Percentiles rank a stretch among this genome's conserved stretches.
phyloP scores from a whole-genome alignment of 202 grass and related monocot species.

The Bolboschoenoplectus hybrid region DNA sequence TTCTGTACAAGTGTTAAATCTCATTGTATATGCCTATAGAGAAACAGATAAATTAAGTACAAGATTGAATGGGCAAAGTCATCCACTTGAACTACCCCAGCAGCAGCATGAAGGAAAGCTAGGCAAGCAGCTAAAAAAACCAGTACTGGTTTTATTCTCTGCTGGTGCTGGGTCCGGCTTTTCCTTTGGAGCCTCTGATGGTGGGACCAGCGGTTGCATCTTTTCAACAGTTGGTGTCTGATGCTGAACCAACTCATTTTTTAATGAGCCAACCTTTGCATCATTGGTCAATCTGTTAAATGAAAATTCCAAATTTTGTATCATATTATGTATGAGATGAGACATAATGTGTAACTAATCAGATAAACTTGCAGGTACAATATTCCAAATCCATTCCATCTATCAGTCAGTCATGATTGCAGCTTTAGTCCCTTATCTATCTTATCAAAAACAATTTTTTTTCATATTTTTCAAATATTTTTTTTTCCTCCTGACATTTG shows the following conservation, averaged over 20 bases:
- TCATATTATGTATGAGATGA: slow-evolving; percentile 2
- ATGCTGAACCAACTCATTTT: slow-evolving; percentile 21
- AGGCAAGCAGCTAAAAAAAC: slow-evolving; percentile 36
- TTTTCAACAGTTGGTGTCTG: slow-evolving; percentile 9
- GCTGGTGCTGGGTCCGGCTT: neutral
- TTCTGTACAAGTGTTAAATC: slow-evolving; percentile 20
- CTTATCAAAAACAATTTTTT: too few species aligned
- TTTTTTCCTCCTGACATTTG: too few species aligned
- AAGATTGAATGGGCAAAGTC: neutral
- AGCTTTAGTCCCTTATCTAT: too few species aligned
- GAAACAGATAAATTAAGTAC: slow-evolving; percentile 10
- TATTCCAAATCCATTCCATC: too few species aligned
- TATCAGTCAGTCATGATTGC: neutral
- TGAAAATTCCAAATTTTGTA: neutral
- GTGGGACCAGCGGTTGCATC: slow-evolving; percentile 1
- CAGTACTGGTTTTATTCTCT: slow-evolving; percentile 28
- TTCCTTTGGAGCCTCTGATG: slow-evolving; percentile 12
- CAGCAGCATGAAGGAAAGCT: slow-evolving; percentile 24
- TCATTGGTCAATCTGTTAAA: slow-evolving; percentile 38
- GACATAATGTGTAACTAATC: neutral
- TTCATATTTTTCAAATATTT: too few species aligned
- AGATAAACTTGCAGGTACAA: neutral
- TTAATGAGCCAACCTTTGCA: slow-evolving; percentile 27
- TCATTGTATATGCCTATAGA: slow-evolving; percentile 19
- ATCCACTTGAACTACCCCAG: slow-evolving; percentile 36